phyloP scores from a whole-genome alignment of 2,329 filamentous ascomycete genomes.

The Fusarium mundagurra region DNA sequence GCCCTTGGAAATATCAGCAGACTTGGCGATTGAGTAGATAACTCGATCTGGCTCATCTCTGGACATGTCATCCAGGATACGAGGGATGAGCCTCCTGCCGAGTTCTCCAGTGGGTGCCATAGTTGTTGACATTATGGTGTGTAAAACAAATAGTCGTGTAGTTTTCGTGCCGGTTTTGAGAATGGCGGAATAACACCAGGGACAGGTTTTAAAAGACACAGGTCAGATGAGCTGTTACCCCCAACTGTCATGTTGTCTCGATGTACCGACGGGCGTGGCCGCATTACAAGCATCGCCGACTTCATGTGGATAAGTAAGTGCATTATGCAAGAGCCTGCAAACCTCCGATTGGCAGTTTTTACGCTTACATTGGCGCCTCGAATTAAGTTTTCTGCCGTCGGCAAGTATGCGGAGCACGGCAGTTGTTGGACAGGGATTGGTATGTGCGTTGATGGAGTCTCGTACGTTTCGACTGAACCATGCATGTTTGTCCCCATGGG shows the following conservation, averaged over 20 bases:
- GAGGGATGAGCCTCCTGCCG: not conserved
- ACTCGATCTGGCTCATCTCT: not conserved
- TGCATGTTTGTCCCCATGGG: not conserved
- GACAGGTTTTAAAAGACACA: not conserved
- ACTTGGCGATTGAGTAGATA: not conserved
- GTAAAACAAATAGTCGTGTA: fast-evolving
- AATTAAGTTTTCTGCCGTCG: not conserved
- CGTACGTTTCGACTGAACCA: not conserved
- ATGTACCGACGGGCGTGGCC: not conserved
- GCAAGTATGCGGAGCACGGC: not conserved
- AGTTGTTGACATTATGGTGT: not conserved
- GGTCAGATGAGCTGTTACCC: too few relatives aligned
- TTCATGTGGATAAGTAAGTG: not conserved
- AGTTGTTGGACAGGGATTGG: not conserved
- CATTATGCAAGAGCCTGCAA: too few relatives aligned
- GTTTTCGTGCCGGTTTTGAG: too few relatives aligned
- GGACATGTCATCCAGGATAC: not conserved
- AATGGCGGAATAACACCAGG: too few relatives aligned
- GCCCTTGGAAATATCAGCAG: fast-evolving
- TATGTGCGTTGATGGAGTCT: not conserved
- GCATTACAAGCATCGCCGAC: too few relatives aligned
- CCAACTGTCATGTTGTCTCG: not conserved
- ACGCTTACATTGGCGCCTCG: not conserved
- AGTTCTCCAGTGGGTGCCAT: not conserved
- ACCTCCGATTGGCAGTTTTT: not conserved